Conservation (phyloP, 805 yeast genomes). For the Maudiozyma bulderi region DNA sequence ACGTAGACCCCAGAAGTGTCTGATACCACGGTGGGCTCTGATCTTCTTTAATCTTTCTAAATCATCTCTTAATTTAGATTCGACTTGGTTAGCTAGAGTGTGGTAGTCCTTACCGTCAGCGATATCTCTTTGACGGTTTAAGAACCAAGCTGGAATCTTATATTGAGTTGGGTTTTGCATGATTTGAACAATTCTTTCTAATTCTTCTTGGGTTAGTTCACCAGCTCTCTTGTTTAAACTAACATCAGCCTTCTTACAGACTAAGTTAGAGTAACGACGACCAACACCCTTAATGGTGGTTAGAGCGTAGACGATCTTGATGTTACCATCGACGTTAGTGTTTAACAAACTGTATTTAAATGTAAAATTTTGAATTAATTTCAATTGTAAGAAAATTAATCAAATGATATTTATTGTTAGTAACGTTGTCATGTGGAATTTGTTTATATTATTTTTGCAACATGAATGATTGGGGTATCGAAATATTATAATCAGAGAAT, state of each 20-base stretch:
- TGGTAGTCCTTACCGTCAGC: slow-evolving; percentile 99
- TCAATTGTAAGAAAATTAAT: neutral
- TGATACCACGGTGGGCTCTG: slow-evolving; percentile 99
- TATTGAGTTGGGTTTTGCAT: slow-evolving; percentile 99
- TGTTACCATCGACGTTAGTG: slow-evolving; percentile 99
- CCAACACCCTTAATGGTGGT: slow-evolving; percentile 99
- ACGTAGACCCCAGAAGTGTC: slow-evolving; percentile 99
- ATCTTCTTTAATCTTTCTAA: slow-evolving; percentile 99
- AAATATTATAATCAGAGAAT: no score
- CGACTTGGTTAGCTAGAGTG: slow-evolving; percentile 97
- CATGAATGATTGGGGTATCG: no score
- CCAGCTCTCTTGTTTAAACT: slow-evolving; percentile 98
- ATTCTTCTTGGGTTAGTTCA: slow-evolving; percentile 99
- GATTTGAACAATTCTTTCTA: slow-evolving; percentile 98
- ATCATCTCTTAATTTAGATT: slow-evolving; percentile 99
- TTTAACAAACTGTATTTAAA: slow-evolving; percentile 73
- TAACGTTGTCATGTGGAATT: neutral
- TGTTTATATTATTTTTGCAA: no score
- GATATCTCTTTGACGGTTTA: slow-evolving; percentile 98
- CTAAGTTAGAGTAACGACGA: slow-evolving; percentile 99
- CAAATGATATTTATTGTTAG: neutral
- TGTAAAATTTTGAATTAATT: neutral
- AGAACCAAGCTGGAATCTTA: slow-evolving; percentile 99
- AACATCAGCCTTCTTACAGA: slow-evolving; percentile 99
- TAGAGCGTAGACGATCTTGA: slow-evolving; percentile 99